Base-by-base conservation (phyloP, 768 basidiomycete species). In the Neoboletus brunneissimus region DNA sequence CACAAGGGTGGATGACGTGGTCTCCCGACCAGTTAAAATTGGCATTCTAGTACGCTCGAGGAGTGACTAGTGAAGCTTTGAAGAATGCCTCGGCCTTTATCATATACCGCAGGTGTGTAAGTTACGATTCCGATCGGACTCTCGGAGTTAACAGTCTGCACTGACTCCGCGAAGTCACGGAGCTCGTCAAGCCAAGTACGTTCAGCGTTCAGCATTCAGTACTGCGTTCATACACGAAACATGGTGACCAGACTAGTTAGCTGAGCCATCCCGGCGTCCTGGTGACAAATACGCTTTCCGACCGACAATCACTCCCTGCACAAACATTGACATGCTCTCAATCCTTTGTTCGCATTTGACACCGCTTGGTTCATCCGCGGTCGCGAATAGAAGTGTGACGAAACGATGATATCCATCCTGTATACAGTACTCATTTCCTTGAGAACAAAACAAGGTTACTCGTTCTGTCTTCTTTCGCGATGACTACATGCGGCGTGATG, bases 361-460 rank as follows among this genome's bases (percentile, higher is more conserved):
- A 25, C 25, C 3, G 32, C 25, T 43, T 18, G 35, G 16, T 25
- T 29, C 9, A 35, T 23, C 43, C 35, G 45, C 22, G 27, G n/a
- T 43, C 32, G 56, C 57, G 27, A 35, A 35, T n/a, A 51, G 56
- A 58, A 58, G 44, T 25, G 8, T 31, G 32, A 41, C 34, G 48
- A 52, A 46, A 37, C 25, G 43, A 38, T 18, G 38, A 40, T 40
- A 20, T 12, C 23, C 41, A 12, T 22, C 42, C 29, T 12, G 46
- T 37, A 23, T 35, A 25, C 27, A 3, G n/a, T n/a, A n/a, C n/a
- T n/a, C 10, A 45, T 54, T 25, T 10, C 38, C 12, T 27, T 11
- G n/a, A 15, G 40, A 31, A 47, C n/a, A 20, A 29, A 46, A 31
- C 22, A 35, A 35, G 34, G 35, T 27, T 50, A 13, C 37, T 50